phyloP scores from a whole-genome alignment of 2,329 filamentous ascomycete genomes.

The Fusarium nematophilum region DNA sequence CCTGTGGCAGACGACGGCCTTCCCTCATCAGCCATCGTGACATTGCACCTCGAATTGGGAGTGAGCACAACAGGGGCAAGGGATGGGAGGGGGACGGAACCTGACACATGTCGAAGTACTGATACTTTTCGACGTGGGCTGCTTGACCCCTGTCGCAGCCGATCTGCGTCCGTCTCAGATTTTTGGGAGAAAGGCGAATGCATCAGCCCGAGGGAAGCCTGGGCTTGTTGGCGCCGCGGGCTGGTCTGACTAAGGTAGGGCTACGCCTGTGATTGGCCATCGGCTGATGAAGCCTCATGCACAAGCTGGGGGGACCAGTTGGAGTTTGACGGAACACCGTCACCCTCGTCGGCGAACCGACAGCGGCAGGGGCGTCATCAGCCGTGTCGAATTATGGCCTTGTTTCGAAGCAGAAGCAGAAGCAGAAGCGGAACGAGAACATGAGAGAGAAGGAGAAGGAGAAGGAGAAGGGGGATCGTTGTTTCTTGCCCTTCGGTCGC shows the following conservation, averaged over 20 bases:
- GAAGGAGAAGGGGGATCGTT: not conserved
- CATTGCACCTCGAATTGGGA: slow-evolving; percentile 38
- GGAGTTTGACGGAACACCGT: slow-evolving; percentile 42
- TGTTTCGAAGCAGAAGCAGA: not conserved
- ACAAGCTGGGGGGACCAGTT: slow-evolving; percentile 38
- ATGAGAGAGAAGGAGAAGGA: not conserved
- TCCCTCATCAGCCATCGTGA: slow-evolving; percentile 31
- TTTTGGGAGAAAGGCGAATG: slow-evolving; percentile 44
- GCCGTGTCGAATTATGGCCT: slow-evolving; percentile 14
- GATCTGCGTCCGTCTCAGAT: slow-evolving; percentile 54
- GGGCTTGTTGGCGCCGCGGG: slow-evolving; percentile 35
- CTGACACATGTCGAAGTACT: slow-evolving; percentile 46
- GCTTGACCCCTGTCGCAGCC: slow-evolving; percentile 44
- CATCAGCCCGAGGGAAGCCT: slow-evolving; percentile 43
- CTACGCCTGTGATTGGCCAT: slow-evolving; percentile 31
- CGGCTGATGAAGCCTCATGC: slow-evolving; percentile 40
- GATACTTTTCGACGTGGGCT: slow-evolving; percentile 39
- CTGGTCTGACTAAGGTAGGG: slow-evolving; percentile 37
- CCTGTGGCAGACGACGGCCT: slow-evolving; percentile 27
- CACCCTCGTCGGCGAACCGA: slow-evolving; percentile 28
- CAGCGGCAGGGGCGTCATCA: slow-evolving; percentile 37
- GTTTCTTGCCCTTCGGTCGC: slow-evolving; percentile 2
- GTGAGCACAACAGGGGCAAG: slow-evolving; percentile 35
- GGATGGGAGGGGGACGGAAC: slow-evolving; percentile 40
- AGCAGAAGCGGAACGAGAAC: not conserved